Base-by-base conservation (phyloP, 441 rosid genomes). In the Hura crepitans region DNA sequence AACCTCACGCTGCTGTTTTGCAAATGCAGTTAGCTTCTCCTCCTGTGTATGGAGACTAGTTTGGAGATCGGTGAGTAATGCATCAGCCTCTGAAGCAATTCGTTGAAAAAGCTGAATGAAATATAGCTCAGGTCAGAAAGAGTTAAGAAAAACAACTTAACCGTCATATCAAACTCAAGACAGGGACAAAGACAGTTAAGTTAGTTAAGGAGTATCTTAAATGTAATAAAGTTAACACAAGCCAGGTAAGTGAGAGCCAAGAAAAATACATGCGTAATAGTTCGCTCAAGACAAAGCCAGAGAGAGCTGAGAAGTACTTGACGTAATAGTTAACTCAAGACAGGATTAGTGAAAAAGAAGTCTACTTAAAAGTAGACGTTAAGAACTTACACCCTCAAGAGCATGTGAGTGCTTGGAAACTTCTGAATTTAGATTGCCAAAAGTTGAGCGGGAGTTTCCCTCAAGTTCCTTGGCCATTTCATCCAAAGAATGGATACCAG, bases 71-170 rank as follows among this genome's bases (percentile, higher is more conserved):
- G 79, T 85, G 31, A 93, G 82, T 65, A 96, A 79, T n/a, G 84
- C 82, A 75, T 91, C 96, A 74, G 99, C 98, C 76, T 89, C 96
- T 0, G 92, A 84, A 73, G 98, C 91, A 80, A 96, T 87, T 83
- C 86, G 85, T 75, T 82, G 84, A 81, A 91, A 93, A 77, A 93
- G 93, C 98, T 96, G 85, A 76, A 85, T 37, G 79, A 63, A 53
- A 49, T 25, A 73, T 74, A 68, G n/a, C 20, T 31, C 35, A 60
- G 20, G 33, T 60, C 46, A 70, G 54, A 60, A 42, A 31, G 33
- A 25, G 0, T 55, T 27, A 14, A 27, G n/a, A n/a, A 56, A 11
- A 12, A 14, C 12, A 13, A 56, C 8, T 27, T 27, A 28, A 1
- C 27, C 25, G 9, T 51, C 6, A n/a, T 51, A 22, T 6, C 31